A percentile compares a stretch with the other conserved stretches of the same genome.
These are phyloP conservation scores for Acanthamoeba healyi DNA, from an alignment of 208 protist genomes.

Conservation along the genomic window DNA sequence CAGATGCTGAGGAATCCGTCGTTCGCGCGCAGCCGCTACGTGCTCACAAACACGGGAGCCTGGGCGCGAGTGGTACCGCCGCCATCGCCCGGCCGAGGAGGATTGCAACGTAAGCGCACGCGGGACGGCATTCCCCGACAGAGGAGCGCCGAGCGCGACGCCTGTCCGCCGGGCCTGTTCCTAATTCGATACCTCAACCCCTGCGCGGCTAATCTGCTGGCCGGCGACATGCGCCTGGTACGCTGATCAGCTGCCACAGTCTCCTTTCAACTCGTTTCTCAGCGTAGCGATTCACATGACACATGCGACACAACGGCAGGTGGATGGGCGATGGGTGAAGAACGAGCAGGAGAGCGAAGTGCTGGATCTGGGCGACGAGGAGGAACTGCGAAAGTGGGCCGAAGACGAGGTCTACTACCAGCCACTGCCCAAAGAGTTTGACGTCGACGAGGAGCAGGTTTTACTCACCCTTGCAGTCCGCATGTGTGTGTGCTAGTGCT, in stretches of 20 bases:
- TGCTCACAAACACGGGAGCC: slow-evolving; percentile 15
- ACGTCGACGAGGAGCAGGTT: slow-evolving; percentile 3
- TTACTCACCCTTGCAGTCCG: too few relatives aligned
- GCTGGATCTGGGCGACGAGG: slow-evolving; percentile 18
- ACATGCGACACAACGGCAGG: not conserved
- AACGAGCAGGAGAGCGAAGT: not conserved
- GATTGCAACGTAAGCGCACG: not conserved
- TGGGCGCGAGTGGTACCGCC: not conserved
- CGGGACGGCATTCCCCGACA: not conserved
- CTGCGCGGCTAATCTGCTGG: not conserved
- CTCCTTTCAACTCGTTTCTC: too few relatives aligned
- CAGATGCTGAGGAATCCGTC: slow-evolving; percentile 17
- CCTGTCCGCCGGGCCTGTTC: slow-evolving; percentile 11
- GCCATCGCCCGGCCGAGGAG: not conserved
- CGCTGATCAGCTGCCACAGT: not conserved
- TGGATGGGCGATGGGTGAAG: slow-evolving; percentile 4
- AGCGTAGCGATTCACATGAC: too few relatives aligned
- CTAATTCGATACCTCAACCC: slow-evolving; percentile 35
- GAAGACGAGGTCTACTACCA: slow-evolving; percentile 3
- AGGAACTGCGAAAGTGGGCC: slow-evolving; percentile 21
- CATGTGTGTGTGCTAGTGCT: not conserved
- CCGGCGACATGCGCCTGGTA: slow-evolving; percentile 10
- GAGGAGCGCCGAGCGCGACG: not conserved
- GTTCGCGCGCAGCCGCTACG: slow-evolving; percentile 49
- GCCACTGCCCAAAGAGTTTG: slow-evolving; percentile 19